Evolutionary conservation across 2,329 filamentous ascomycete species (phyloP), one percentile per base, ranked within the genome.

Genomic region (Aspergillus sp.): DNA sequence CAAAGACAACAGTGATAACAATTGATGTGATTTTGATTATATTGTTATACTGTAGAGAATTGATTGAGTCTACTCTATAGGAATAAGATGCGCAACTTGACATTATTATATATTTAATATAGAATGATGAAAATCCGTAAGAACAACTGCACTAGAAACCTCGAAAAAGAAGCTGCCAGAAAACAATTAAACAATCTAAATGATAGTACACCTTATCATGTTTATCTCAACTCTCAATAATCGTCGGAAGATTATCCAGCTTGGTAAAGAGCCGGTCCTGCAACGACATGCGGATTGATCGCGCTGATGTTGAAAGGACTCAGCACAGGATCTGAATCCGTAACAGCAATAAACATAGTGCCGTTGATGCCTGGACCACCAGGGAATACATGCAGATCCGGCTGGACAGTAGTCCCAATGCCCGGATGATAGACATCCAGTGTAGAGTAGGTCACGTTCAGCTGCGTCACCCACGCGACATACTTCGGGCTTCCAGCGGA

Each of bases 321-420:
- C 3, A 90, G 74, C 48, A 73, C 81, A 0, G 83, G 52, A 51
- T 90, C 77, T 0, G 64, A 60, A 55, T 91, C 87, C 0, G 87
- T 91, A 8, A 95, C 60, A 0, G 82, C 85, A 37, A 94, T 69
- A 60, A 91, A 93, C 67, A 90, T 85, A 4, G 88, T 93, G 0
- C 79, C 85, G 52, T 93, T 93, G 40, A 86, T 73, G 1, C 79
- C 78, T 0, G 83, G 83, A 43, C 90, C 83, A 1, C 81, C 79
- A 46, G 76, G 72, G 59, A 76, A 93, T 0, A 86, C 85, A 32
- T 79, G 77, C 6, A 77, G 71, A 51, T 85, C 78, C 1, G 88
- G 88, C 72, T 94, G 87, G 48, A 83, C 79, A 0, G 87, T 88
- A 60, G 73, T 84, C 0, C 83, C 86, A 3, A 70, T 70, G 44